Conservation (phyloP, 2,329 filamentous ascomycete species). For the Penicillium sp. region DNA sequence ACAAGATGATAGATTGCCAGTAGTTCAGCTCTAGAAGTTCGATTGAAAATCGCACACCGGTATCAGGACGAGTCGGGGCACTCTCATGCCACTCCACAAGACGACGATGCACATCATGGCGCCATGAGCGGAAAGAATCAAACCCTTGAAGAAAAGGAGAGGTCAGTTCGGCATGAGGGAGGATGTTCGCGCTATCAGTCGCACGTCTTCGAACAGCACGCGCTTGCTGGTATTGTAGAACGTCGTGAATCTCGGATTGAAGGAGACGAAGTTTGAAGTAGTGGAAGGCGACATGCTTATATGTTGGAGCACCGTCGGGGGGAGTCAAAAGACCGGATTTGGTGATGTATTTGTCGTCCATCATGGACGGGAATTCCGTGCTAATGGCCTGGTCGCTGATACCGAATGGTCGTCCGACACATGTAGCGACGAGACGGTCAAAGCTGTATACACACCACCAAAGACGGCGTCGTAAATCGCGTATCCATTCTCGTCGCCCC, state of each 20-base stretch:
- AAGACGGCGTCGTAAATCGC: conserved; percentile 79
- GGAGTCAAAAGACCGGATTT: conserved; percentile 69
- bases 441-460: conserved; percentile 99
- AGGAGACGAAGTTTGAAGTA: conserved; percentile 86
- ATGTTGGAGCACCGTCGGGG: conserved; percentile 66
- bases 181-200: conserved; percentile 65
- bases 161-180: conserved; percentile 74
- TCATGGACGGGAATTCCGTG: conserved; percentile 84
- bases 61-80: conserved; percentile 73
- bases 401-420: conserved; percentile 88
- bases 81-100: conserved; percentile 83
- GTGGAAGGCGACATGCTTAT: conserved; percentile 87
- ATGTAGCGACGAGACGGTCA: conserved; percentile 90
- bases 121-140: conserved; percentile 83
- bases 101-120: conserved; percentile 79
- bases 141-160: conserved; percentile 85
- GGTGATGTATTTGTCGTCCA: conserved; percentile 88
- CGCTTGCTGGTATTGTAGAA: conserved; percentile 87
- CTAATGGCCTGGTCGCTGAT: conserved; percentile 97
- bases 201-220: conserved; percentile 69
- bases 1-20: conserved; percentile 95
- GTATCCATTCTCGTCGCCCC: conserved; percentile 74
- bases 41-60: conserved; percentile 83
- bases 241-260: conserved; percentile 93
- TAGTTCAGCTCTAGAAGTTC: conserved; percentile 95